phyloP scores from a whole-genome alignment of 768 basidiomycete species.

The Tephrocybe sp. region DNA sequence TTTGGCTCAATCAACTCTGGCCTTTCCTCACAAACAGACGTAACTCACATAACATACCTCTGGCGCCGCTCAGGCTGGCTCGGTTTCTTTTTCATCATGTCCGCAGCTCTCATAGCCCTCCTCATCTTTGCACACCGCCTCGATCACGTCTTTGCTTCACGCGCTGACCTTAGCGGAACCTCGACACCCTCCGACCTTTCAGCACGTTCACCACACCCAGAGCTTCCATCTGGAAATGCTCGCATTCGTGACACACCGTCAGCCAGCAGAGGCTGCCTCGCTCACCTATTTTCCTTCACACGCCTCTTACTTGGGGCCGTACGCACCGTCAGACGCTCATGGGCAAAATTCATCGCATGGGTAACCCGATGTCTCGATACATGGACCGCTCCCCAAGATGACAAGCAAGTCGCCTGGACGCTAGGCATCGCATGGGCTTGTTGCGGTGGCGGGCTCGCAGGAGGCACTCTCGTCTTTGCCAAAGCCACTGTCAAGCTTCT shows the following conservation, averaged over 20 bases:
- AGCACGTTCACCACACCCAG: not conserved
- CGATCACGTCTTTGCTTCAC: constrained; percentile 63
- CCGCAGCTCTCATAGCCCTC: constrained; percentile 60
- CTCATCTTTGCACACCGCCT: constrained; percentile 71
- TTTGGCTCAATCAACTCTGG: constrained; percentile 86
- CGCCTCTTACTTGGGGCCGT: constrained; percentile 13
- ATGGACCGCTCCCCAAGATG: constrained; percentile 78
- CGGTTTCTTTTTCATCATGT: constrained; percentile 82
- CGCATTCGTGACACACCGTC: constrained; percentile 7
- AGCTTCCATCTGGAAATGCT: constrained; percentile 1
- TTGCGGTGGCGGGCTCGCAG: constrained; percentile 86
- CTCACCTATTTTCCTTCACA: constrained; percentile 1
- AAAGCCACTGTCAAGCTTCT: constrained; percentile 76
- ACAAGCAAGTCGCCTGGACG: constrained; percentile 85
- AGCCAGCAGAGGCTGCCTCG: no score
- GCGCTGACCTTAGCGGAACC: not conserved
- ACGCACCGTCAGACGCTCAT: constrained; percentile 34
- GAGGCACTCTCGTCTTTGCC: constrained; percentile 83
- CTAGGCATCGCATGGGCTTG: constrained; percentile 95
- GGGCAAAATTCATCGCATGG: constrained; percentile 48
- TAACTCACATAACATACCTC: constrained; percentile 71
- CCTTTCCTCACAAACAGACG: constrained; percentile 69
- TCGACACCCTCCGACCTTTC: not conserved
- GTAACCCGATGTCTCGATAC: constrained; percentile 62
- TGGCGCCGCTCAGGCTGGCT: constrained; percentile 92